A percentile compares a stretch with the other conserved stretches of the same genome.
Evolutionary conservation across 78 protist genomes (phyloP).

Genomic region (Chrysochromulina tobinii): DNA sequence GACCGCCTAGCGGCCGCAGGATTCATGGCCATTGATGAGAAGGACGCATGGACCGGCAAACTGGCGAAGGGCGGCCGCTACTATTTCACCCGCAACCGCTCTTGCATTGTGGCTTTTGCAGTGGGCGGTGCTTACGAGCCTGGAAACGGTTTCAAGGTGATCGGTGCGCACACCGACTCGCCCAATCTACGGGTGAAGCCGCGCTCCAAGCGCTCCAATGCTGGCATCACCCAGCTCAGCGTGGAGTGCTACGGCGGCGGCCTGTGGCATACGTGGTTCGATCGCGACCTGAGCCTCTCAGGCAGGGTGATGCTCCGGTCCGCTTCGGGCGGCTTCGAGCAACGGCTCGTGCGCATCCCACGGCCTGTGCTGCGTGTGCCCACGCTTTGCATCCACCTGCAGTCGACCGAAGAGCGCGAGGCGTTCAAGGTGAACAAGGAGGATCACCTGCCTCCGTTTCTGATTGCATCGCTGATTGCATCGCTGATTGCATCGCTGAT

Average conservation of each 20-base stretch:
- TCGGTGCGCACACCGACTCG: constrained; percentile 47
- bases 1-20: constrained; percentile 29
- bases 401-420: constrained; percentile 51
- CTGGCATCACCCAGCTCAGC: constrained; percentile 70
- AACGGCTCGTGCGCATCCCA: constrained; percentile 20
- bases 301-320: neutral
- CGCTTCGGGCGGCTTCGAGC: constrained; percentile 7
- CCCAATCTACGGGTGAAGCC: neutral
- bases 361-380: constrained; percentile 82
- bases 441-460: neutral
- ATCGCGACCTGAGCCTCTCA: constrained; percentile 51
- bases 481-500: neutral
- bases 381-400: constrained; percentile 90
- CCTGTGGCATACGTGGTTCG: constrained; percentile 96
- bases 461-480: neutral
- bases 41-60: constrained; percentile 28
- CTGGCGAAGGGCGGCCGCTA: constrained; percentile 68
- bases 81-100: constrained; percentile 83
- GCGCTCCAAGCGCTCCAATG: neutral
- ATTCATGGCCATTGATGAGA: constrained; percentile 64
- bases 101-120: constrained; percentile 80
- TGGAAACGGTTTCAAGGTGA: constrained; percentile 35
- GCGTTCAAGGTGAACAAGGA: constrained; percentile 83
- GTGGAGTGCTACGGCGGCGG: constrained; percentile 93
- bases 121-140: constrained; percentile 80